Conservation (phyloP, 78 protist species). For the Cavenderia fasciculata region DNA sequence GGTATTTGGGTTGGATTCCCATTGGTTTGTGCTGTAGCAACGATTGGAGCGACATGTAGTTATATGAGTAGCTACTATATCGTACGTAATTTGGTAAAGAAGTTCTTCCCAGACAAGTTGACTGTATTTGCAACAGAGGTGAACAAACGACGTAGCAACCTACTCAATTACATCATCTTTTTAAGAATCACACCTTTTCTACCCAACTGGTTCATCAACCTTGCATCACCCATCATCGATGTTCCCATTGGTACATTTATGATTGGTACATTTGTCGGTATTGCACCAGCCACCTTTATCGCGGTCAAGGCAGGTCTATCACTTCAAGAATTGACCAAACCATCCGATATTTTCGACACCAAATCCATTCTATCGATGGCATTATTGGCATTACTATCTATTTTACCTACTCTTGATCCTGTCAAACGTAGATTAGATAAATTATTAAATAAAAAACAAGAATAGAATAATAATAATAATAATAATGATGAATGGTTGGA, state of each 20-base stretch:
- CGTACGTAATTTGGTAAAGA: slow-evolving; percentile 30
- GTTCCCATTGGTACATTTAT: slow-evolving; percentile 61
- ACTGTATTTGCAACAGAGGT: slow-evolving; percentile 31
- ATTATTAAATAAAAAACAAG: slow-evolving; percentile 9
- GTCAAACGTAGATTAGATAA: slow-evolving; percentile 5
- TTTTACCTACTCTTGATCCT: slow-evolving; percentile 64
- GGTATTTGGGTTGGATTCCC: slow-evolving; percentile 79
- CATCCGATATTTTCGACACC: slow-evolving; percentile 60
- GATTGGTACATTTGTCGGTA: slow-evolving; percentile 78
- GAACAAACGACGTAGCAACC: neutral
- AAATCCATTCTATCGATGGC: slow-evolving; percentile 60
- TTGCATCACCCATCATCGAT: slow-evolving; percentile 79
- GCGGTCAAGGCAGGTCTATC: slow-evolving; percentile 83
- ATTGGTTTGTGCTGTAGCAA: slow-evolving; percentile 66
- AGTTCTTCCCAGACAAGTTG: slow-evolving; percentile 57
- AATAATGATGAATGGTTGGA: neutral
- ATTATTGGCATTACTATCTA: slow-evolving; percentile 27
- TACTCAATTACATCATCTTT: slow-evolving; percentile 77
- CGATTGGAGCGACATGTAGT: slow-evolving; percentile 63
- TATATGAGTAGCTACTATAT: slow-evolving; percentile 60
- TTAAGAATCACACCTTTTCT: slow-evolving; percentile 82
- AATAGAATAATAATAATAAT: neutral
- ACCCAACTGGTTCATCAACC: slow-evolving; percentile 87
- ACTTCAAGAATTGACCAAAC: slow-evolving; percentile 42
- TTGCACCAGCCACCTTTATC: slow-evolving; percentile 80